Base-by-base conservation (phyloP, 176 grass and related monocot species). In the Eleusine indica region DNA sequence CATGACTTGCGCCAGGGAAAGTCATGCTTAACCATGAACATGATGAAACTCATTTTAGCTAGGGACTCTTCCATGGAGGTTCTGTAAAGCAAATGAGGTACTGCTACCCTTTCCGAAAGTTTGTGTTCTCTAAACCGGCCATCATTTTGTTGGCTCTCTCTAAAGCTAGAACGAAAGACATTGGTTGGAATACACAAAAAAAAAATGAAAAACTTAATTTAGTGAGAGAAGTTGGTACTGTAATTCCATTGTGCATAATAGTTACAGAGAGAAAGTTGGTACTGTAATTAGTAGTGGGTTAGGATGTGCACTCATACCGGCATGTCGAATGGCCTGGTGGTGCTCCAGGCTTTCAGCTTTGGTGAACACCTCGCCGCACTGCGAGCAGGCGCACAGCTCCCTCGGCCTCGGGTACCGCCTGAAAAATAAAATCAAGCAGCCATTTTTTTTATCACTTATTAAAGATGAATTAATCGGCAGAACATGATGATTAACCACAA, bases 351-450 rank as follows among this genome's bases (percentile, higher is more conserved):
- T 86, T 17, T 99, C 93, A n/a, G 89, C 77, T 21, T 94, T 94
- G 73, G 87, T 91, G 86, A 99, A 99, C 19, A 96, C 86, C 89
- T 96, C 96, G 30, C 96, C 91, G 82, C 96, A 99, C 13, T 90
- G 85, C 53, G 91, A 68, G 78, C 96, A 99, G 1, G 82, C 29
- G 71, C 87, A 89, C 60, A 99, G 74, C 82, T 86, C 85, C 82
- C 93, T 83, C 10, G 93, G 81, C 80, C 93, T 48, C 13, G 96
- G 93, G 78, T 95, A 90, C 85, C 96, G 82, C 91, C 91, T 94
- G 68, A 53, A 17, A 11, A 42, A 38, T 30, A 35, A 42, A 77
- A 62, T 57, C n/a, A n/a, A 19, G 17, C 37, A 77, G 38, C 46
- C 5, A 68, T 75, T 6, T 8, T 81, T 43, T 40, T 54, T 28